A percentile compares a stretch with the other conserved stretches of the same genome.
These are phyloP conservation scores for Nigrospora sphaerica DNA, from an alignment of 2,329 filamentous ascomycete species.

Conservation along the genomic window DNA sequence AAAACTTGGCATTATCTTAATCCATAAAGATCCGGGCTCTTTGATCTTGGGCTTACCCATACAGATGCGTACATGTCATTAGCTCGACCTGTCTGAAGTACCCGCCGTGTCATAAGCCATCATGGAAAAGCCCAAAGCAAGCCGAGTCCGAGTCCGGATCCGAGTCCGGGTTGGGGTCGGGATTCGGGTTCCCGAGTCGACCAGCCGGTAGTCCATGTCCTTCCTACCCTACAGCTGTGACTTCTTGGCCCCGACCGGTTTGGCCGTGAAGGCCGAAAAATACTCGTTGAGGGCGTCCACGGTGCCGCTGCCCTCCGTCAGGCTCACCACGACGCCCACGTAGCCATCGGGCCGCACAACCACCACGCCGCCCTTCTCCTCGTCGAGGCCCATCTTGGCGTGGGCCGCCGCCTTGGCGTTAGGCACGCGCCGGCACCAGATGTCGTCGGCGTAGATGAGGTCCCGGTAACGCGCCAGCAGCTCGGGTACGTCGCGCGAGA, in stretches of 20 bases:
- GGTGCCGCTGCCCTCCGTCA: slow-evolving; percentile 72
- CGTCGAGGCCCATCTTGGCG: slow-evolving; percentile 75
- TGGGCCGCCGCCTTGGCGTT: slow-evolving; percentile 69
- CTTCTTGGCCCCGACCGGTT: slow-evolving; percentile 37
- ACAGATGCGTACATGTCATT: too few species aligned
- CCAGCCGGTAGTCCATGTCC: too few species aligned
- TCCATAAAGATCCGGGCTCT: too few species aligned
- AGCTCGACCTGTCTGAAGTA: too few species aligned
- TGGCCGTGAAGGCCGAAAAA: slow-evolving; percentile 66
- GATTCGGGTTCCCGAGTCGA: too few species aligned
- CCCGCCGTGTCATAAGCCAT: too few species aligned
- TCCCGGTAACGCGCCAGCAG: slow-evolving; percentile 69
- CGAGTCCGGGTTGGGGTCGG: too few species aligned
- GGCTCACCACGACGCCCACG: slow-evolving; percentile 65
- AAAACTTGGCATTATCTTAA: too few species aligned
- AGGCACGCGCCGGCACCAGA: slow-evolving; percentile 63
- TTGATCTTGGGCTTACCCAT: too few species aligned
- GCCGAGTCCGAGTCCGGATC: too few species aligned
- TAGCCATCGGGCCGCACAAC: slow-evolving; percentile 85
- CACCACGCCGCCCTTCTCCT: slow-evolving; percentile 69
- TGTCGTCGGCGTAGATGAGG: slow-evolving; percentile 81
- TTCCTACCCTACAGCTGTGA: slow-evolving; percentile 27
- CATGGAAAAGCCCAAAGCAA: too few species aligned
- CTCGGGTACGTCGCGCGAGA: slow-evolving; percentile 61
- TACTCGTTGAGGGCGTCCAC: slow-evolving; percentile 78